Evolutionary conservation across 345 rosid species (phyloP), one percentile per base, ranked within the genome.

Genomic region (Atalantia buxifolia): DNA sequence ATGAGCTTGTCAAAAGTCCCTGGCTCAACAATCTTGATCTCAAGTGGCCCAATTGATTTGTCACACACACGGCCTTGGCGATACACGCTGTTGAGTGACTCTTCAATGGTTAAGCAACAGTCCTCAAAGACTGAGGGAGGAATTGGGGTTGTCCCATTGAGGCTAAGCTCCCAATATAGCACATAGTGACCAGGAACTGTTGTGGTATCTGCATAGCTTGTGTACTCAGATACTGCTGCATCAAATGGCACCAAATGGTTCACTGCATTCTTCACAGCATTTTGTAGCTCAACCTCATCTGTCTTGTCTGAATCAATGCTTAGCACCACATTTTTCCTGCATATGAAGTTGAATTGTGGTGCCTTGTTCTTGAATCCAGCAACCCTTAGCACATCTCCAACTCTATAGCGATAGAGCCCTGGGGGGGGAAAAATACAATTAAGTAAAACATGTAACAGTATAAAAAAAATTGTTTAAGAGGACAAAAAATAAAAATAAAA

Each of bases 251-350:
- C 80, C 83, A 95, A 86, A 82, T 93, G 98, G 82, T 83, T 87
- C 88, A 88, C 87, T 36, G 97, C 98, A 67, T 92, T 93, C 86
- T 88, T 90, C 30, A 95, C 94, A 31, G 98, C 98, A 73, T 84
- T 89, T 77, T 95, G 99, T 14, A 95, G 94, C 85, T 95, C 99
- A 69, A 93, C 99, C 83, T 95, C 99, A 76, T 95, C 98, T 19
- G 99, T 95, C 87, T 95, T 95, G 85, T 95, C 99, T 2, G 98
- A 50, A 68, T 95, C 99, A 75, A 95, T 89, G 96, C 98, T 93
- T 35, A 95, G 78, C 36, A 77, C 96, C 76, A 95, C 99, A 84
- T 92, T 95, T 84, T 91, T 93, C 82, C 99, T 89, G 88, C 99
- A 95, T 71, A 95, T 88, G 87, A 95, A 95, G 84, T 84, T 89